A percentile compares a stretch with the other conserved stretches of the same genome.
Evolutionary conservation across 1,139 yeast species (phyloP).

Genomic region (Pichia sp.): DNA sequence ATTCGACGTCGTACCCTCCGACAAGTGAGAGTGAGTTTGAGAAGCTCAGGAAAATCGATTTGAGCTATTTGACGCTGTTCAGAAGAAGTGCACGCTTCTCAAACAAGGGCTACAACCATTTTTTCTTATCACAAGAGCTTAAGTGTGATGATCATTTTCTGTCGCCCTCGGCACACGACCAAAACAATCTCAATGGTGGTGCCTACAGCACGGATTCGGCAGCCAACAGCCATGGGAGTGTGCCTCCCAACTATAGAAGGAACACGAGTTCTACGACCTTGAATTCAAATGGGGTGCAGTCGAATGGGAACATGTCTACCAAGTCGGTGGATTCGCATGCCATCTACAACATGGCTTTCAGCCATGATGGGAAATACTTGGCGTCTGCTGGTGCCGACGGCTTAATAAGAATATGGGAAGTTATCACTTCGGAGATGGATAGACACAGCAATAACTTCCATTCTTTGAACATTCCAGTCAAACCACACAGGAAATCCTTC

Average conservation of each 20-base stretch:
- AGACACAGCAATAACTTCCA: slow-evolving; percentile 6
- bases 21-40: slow-evolving; percentile 13
- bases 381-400: slow-evolving; percentile 83
- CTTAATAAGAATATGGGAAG: slow-evolving; percentile 71
- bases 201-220: not conserved
- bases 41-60: slow-evolving; percentile 33
- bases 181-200: not conserved
- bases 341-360: slow-evolving; percentile 66
- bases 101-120: slow-evolving; percentile 31
- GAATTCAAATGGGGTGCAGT: slow-evolving; percentile 1
- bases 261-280: not conserved
- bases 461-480: not conserved
- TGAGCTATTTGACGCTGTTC: slow-evolving; percentile 50
- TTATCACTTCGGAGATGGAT: slow-evolving; percentile 64
- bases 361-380: slow-evolving; percentile 72
- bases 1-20: not conserved
- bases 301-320: not conserved
- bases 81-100: slow-evolving; percentile 36
- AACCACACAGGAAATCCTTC: slow-evolving; percentile 8
- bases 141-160: slow-evolving; percentile 17
- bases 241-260: not conserved
- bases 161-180: not conserved
- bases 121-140: slow-evolving; percentile 81
- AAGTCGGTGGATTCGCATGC: slow-evolving; percentile 11
- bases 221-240: not conserved